Evolutionary conservation across 495 filamentous ascomycete species (phyloP).

Genomic region (Entonaema liquescens): DNA sequence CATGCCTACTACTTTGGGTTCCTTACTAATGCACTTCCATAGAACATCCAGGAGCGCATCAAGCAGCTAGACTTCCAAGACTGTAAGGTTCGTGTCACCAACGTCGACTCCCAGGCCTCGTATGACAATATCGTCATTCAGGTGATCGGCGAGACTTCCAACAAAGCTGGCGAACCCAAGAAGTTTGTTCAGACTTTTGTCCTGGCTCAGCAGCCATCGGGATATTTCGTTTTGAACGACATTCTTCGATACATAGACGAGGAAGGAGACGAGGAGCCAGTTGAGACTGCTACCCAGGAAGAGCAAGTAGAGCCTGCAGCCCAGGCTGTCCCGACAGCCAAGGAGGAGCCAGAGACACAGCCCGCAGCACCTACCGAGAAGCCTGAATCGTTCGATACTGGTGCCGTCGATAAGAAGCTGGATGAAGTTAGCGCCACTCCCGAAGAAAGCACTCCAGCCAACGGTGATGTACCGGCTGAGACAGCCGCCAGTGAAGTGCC

Average conservation of each 20-base stretch:
- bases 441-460: conserved; percentile 48
- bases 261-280: conserved; percentile 68
- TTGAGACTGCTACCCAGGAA: conserved; percentile 46
- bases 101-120: conserved; percentile 95
- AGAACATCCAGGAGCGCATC: conserved; percentile 95
- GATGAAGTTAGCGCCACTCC: conserved; percentile 52
- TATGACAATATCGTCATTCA: conserved; percentile 93
- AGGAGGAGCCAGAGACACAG: conserved; percentile 57
- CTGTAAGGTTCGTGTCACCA: conserved; percentile 97
- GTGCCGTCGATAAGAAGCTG: conserved; percentile 58
- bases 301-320: conserved; percentile 47
- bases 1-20: background rate
- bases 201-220: conserved; percentile 92
- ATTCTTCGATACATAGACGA: conserved; percentile 94
- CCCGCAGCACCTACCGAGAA: conserved; percentile 55
- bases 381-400: conserved; percentile 53
- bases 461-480: conserved; percentile 50
- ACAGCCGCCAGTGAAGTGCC: conserved; percentile 56
- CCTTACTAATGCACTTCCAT: conserved; percentile 28
- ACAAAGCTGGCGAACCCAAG: conserved; percentile 85
- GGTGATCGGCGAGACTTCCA: conserved; percentile 97
- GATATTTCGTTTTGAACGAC: conserved; percentile 98
- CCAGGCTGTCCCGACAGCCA: conserved; percentile 53
- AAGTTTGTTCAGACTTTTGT: conserved; percentile 99
- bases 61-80: conserved; percentile 93